Base-by-base conservation (phyloP, 1,139 yeast genomes). In the Candida labiduridarum region DNA sequence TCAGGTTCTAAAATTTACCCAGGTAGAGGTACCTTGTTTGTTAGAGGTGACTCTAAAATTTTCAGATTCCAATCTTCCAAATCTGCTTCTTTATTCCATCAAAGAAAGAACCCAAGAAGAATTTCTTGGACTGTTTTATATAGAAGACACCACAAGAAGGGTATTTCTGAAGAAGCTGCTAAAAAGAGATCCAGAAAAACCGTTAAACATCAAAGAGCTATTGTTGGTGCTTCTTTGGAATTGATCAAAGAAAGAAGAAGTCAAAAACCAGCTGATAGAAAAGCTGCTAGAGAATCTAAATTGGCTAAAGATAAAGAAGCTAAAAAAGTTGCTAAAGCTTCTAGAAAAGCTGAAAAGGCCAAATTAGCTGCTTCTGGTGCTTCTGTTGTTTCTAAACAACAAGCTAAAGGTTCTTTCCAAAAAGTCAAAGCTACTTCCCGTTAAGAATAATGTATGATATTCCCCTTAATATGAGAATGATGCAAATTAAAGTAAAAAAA, bases 31-130 rank as follows among this genome's bases (percentile, higher is more conserved):
- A 90, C 96, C 77, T 87, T 94, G 79, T 94, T 90, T 76, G 94
- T 94, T 80, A 92, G 99, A 83, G 97, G 98, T 71, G 99, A 94
- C 91, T 91, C 98, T 74, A 94, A 94, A 85, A 80, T 92, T 74
- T 94, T 94, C 96, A 91, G 99, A 87, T 94, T 95, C 96, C 96
- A 89, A 80, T 87, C 91, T 76, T 89, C 97, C 67, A 95, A 94
- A 84, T 85, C 96, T 74, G 95, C 96, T 71, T 91, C 99, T 75
- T 87, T 94, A 73, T 94, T 94, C 96, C 86, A 87, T 74, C 99
- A 95, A 85, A 91, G 98, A 87, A 94, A 94, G 96, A 94, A 95
- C 92, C 99, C 99, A 82, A 91, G 99, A 87, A 89, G 97, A 87
- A 86, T 94, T 75, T 87, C 98, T 64, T 94, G 99, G 99, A 94